phyloP scores from a whole-genome alignment of 495 filamentous ascomycete genomes.

The Penicillium coffeae region DNA sequence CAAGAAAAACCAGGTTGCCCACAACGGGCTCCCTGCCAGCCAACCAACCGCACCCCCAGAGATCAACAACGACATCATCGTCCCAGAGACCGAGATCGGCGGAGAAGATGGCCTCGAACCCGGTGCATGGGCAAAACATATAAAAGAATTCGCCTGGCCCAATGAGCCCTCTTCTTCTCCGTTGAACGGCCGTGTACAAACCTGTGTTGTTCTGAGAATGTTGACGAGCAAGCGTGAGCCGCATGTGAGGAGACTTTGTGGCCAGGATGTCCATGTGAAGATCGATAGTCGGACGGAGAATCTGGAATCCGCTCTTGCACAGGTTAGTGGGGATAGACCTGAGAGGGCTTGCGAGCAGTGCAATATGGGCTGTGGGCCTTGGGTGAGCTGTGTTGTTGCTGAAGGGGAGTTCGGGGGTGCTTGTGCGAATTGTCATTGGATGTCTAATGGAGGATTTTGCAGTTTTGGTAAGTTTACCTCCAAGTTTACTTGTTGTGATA shows the following conservation, averaged over 20 bases:
- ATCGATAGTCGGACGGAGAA: not conserved
- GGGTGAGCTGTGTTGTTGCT: conserved; percentile 3
- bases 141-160: not conserved
- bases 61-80: too few species aligned
- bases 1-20: not conserved
- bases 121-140: not conserved
- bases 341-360: not conserved
- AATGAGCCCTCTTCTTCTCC: not conserved
- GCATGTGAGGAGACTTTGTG: not conserved
- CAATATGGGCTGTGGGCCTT: not conserved
- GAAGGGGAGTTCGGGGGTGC: not conserved
- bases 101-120: not conserved
- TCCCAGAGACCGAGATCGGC: not conserved
- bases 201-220: not conserved
- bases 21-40: too few species aligned
- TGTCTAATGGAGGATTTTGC: not conserved
- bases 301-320: not conserved
- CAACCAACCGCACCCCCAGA: not conserved
- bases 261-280: not conserved
- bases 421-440: not conserved
- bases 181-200: too few species aligned
- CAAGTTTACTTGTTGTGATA: too few species aligned
- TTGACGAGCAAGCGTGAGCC: not conserved
- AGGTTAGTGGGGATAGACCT: not conserved
- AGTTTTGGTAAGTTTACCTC: not conserved